These are phyloP conservation scores for Cardiospermum halicacabum DNA, from an alignment of 345 rosid genomes.

Conservation along the genomic window DNA sequence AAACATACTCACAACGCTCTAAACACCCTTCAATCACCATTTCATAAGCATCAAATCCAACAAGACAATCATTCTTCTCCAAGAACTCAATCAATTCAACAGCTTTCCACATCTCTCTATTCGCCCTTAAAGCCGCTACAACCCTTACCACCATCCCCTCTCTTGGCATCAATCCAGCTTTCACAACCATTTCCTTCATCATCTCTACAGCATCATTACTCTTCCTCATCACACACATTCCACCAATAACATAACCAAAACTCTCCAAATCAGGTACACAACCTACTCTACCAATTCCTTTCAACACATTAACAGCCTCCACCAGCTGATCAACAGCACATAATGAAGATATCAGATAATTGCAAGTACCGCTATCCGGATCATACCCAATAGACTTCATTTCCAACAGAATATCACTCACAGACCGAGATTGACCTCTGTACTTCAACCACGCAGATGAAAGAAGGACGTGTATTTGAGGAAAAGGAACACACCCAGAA, in stretches of 20 bases:
- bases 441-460: conserved; percentile 60
- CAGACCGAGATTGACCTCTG: conserved; percentile 29
- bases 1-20: conserved; percentile 51
- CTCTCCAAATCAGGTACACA: conserved; percentile 76
- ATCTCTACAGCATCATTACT: conserved; percentile 47
- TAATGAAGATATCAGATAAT: conserved; percentile 58
- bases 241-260: conserved; percentile 43
- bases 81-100: conserved; percentile 65
- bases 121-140: conserved; percentile 51
- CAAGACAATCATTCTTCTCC: conserved; percentile 46
- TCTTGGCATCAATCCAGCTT: conserved; percentile 57
- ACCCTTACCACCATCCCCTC: conserved; percentile 55
- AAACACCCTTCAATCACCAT: conserved; percentile 59
- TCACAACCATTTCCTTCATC: conserved; percentile 70
- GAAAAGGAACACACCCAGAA: conserved; percentile 61
- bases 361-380: conserved; percentile 67
- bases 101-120: conserved; percentile 62
- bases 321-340: conserved; percentile 59
- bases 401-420: conserved; percentile 37
- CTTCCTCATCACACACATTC: conserved; percentile 55
- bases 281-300: conserved; percentile 48
- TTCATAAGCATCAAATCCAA: conserved; percentile 68
- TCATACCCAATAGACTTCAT: conserved; percentile 62
- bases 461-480: conserved; percentile 52
- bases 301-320: conserved; percentile 65